phyloP scores from a whole-genome alignment of 176 grass and related monocot genomes.

The Paspalum vaginatum region DNA sequence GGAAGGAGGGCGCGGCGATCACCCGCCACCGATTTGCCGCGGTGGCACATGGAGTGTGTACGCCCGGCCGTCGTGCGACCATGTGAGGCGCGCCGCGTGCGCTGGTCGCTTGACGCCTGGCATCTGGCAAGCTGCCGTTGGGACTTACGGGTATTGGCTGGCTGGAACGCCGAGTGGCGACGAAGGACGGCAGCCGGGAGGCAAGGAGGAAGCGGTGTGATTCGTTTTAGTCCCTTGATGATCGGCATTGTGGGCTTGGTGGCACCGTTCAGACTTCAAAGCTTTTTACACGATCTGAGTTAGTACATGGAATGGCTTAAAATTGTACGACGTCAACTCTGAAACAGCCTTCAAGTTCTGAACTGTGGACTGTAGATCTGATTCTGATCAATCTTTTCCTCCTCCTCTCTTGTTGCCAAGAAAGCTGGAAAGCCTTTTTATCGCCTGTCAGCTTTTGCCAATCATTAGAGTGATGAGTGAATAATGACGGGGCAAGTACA shows the following conservation, averaged over 20 bases:
- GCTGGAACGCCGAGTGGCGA: neutral
- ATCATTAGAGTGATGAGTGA: slow-evolving; percentile 4
- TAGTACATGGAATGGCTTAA: no score
- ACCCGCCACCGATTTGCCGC: no score
- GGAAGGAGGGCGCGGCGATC: no score
- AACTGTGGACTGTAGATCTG: neutral
- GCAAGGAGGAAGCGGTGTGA: no score
- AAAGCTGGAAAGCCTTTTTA: neutral
- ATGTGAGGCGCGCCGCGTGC: no score
- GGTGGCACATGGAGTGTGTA: no score
- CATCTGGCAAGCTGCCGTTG: no score
- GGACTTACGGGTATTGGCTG: neutral
- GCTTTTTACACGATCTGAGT: no score
- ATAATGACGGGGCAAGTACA: slow-evolving; percentile 12
- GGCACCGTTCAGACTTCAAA: neutral
- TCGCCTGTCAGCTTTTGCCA: neutral
- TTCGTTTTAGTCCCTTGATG: no score
- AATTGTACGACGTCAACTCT: neutral
- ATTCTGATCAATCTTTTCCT: neutral
- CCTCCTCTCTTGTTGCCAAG: neutral
- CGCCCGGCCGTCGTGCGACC: no score
- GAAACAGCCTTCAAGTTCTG: neutral
- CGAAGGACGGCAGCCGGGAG: neutral
- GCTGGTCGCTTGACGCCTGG: no score
- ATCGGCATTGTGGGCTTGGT: neutral